A percentile compares a stretch with the other conserved stretches of the same genome.
Conservation (phyloP, 2,329 filamentous ascomycete genomes). For the Curvularia lunata region DNA sequence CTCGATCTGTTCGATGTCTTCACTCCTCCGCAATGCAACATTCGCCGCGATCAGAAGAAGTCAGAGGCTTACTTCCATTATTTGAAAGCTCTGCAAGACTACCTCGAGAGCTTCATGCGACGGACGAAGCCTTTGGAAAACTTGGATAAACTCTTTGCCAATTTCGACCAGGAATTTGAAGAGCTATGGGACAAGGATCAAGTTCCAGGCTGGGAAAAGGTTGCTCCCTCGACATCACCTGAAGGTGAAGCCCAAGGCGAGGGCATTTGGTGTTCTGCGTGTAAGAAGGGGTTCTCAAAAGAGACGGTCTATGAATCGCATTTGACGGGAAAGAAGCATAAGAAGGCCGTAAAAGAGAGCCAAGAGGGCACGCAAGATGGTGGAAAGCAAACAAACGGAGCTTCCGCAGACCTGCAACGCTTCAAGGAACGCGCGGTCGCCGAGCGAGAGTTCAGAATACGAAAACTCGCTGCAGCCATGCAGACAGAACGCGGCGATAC, state of each 20-base stretch:
- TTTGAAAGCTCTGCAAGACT: constrained; percentile 76
- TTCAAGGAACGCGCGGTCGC: constrained; percentile 91
- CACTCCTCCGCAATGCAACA: constrained; percentile 70
- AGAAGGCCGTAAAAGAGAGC: constrained; percentile 73
- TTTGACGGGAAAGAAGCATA: constrained; percentile 88
- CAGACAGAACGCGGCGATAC: constrained; percentile 88
- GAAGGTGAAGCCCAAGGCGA: constrained; percentile 63
- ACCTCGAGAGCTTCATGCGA: constrained; percentile 87
- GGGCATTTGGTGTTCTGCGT: constrained; percentile 87
- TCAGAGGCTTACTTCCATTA: constrained; percentile 94
- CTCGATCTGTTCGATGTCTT: constrained; percentile 91
- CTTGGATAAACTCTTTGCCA: constrained; percentile 74
- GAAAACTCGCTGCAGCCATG: constrained; percentile 80
- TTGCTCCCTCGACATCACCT: constrained; percentile 46
- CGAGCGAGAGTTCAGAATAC: constrained; percentile 83
- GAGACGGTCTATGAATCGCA: constrained; percentile 93
- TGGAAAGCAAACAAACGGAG: constrained; percentile 27
- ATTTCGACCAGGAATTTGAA: constrained; percentile 84
- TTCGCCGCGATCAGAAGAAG: constrained; percentile 83
- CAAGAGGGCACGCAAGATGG: constrained; percentile 36
- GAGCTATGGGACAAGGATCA: constrained; percentile 80
- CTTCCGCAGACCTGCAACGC: constrained; percentile 30
- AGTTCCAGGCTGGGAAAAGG: constrained; percentile 77
- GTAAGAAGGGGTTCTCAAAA: constrained; percentile 94
- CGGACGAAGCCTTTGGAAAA: constrained; percentile 86